Conservation (phyloP, 768 basidiomycete species). For the Leucocoprinus leucothites region DNA sequence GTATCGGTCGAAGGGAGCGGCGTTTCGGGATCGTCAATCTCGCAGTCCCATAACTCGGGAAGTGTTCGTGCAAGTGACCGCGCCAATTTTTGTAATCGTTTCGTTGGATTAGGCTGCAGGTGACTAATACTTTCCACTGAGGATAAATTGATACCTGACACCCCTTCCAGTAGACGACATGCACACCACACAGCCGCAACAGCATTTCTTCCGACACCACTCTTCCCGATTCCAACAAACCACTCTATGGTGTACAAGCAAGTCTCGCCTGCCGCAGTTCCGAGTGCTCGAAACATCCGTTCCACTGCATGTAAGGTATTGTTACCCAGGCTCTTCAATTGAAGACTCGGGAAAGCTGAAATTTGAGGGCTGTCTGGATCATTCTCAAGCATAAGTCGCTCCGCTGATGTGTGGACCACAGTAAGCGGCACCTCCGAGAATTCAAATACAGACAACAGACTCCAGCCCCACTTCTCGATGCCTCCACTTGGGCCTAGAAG, state of each 20-base stretch:
- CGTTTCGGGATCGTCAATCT: slow-evolving; percentile 24
- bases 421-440: slow-evolving; percentile 55
- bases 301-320: slow-evolving; percentile 45
- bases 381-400: slow-evolving; percentile 58
- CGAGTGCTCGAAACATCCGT: slow-evolving; percentile 72
- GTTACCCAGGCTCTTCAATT: slow-evolving; percentile 55
- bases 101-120: slow-evolving; percentile 34
- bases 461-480: slow-evolving; percentile 92
- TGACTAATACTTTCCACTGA: slow-evolving; percentile 22
- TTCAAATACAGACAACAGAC: slow-evolving; percentile 76
- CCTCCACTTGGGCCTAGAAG: slow-evolving; percentile 80
- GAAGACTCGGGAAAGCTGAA: slow-evolving; percentile 55
- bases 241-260: slow-evolving; percentile 82
- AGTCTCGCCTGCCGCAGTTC: slow-evolving; percentile 62
- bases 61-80: slow-evolving; percentile 61
- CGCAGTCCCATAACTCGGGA: slow-evolving; percentile 69
- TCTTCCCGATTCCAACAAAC: slow-evolving; percentile 57
- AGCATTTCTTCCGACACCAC: slow-evolving; percentile 40
- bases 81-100: slow-evolving; percentile 59
- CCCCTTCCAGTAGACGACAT: slow-evolving; percentile 71
- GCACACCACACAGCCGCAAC: slow-evolving; percentile 86
- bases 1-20: slow-evolving; percentile 13
- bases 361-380: slow-evolving; percentile 31
- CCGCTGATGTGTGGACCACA: slow-evolving; percentile 43
- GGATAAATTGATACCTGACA: slow-evolving; percentile 45